Conservation (phyloP, 2,329 filamentous ascomycete genomes). For the Zarea fungicola region DNA sequence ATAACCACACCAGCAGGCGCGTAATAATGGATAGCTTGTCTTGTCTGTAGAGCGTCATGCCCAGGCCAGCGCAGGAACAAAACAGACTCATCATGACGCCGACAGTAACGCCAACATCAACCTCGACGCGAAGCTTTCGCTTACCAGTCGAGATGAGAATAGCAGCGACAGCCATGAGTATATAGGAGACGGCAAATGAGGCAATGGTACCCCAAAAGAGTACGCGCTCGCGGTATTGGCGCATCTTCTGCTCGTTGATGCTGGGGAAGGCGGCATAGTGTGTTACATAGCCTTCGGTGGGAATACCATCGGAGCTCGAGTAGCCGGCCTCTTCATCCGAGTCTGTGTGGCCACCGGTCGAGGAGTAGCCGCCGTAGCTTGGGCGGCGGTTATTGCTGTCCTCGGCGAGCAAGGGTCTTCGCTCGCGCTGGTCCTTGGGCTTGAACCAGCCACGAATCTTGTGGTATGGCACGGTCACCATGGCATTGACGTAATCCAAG, state of each 20-base stretch:
- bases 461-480: conserved; percentile 45
- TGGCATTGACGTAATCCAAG: conserved; percentile 51
- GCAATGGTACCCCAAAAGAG: conserved; percentile 49
- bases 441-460: conserved; percentile 49
- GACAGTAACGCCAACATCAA: conserved; percentile 66
- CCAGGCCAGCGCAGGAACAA: conserved; percentile 57
- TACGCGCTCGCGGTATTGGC: conserved; percentile 47
- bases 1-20: conserved; percentile 34
- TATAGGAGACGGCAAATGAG: conserved; percentile 53
- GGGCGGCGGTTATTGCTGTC: conserved; percentile 17
- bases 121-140: conserved; percentile 62
- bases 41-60: conserved; percentile 49
- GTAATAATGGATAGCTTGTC: conserved; percentile 39
- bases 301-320: conserved; percentile 48
- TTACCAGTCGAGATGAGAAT: conserved; percentile 64
- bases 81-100: conserved; percentile 63
- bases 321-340: conserved; percentile 46
- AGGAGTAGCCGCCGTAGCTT: conserved; percentile 25
- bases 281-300: conserved; percentile 44
- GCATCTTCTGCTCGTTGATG: conserved; percentile 45
- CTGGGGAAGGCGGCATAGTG: conserved; percentile 50
- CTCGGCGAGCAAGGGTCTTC: conserved; percentile 23
- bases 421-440: conserved; percentile 23
- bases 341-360: conserved; percentile 29
- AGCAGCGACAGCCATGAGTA: conserved; percentile 59